Evolutionary conservation across 345 rosid genomes (phyloP).

Genomic region (Melaleuca quinquenervia): DNA sequence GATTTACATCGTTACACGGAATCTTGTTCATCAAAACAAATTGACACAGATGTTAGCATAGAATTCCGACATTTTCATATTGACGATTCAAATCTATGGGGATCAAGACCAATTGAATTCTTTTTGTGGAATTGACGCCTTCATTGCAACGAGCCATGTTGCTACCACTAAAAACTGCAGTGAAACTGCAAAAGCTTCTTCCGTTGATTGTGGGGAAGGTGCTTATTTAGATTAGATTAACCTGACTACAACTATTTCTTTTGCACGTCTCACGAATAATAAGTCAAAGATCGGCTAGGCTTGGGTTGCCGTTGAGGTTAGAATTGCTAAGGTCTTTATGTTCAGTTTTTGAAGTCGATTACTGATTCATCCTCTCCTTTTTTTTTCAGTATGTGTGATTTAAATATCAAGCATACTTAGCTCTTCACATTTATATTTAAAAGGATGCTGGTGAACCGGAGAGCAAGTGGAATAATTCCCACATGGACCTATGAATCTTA

Average conservation of each 20-base stretch:
- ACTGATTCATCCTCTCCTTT: not conserved
- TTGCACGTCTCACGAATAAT: not conserved
- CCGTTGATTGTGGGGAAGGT: not conserved
- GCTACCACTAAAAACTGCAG: not conserved
- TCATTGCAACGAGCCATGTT: not conserved
- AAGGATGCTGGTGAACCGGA: not conserved
- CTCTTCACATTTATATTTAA: not conserved
- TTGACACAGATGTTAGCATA: not conserved
- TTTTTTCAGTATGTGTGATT: not conserved
- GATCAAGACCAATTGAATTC: not conserved
- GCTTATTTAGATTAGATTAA: not conserved
- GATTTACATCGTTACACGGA: not conserved
- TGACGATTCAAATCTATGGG: not conserved
- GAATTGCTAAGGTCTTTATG: not conserved
- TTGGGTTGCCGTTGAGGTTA: not conserved
- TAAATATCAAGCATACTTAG: not conserved
- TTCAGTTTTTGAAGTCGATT: not conserved
- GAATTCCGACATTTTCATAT: not conserved
- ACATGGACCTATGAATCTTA: not conserved
- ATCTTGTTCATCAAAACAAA: not conserved
- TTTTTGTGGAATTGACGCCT: not conserved
- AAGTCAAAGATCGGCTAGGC: not conserved
- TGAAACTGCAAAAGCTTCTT: not conserved
- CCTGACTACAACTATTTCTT: not conserved
- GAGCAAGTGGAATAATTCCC: not conserved